phyloP scores from a whole-genome alignment of 768 basidiomycete species.

The Solioccasus polychromus region DNA sequence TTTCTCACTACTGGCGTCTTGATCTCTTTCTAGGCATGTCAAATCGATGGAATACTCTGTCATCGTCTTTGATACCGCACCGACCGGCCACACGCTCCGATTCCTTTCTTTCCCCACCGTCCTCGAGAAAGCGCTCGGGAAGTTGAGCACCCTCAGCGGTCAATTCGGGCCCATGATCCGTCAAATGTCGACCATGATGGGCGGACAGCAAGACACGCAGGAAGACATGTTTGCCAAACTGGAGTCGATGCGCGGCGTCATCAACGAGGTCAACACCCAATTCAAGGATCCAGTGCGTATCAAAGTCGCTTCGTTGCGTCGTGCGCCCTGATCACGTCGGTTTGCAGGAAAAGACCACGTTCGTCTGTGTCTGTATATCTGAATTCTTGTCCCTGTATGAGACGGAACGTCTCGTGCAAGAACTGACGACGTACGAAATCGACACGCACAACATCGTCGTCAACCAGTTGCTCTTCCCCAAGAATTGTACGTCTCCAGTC shows the following conservation, averaged over 20 bases:
- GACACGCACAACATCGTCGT: slow-evolving; percentile 99
- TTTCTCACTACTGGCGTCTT: background rate
- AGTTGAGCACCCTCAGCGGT: slow-evolving; percentile 89
- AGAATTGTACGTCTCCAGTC: slow-evolving; percentile 70
- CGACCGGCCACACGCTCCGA: slow-evolving; percentile 96
- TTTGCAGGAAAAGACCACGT: slow-evolving; percentile 91
- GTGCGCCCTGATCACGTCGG: background rate
- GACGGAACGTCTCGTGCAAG: slow-evolving; percentile 97
- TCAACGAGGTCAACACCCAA: slow-evolving; percentile 98
- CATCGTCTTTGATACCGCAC: slow-evolving; percentile 98
- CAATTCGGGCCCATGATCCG: slow-evolving; percentile 97
- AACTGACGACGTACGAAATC: slow-evolving; percentile 90
- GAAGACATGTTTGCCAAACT: slow-evolving; percentile 99
- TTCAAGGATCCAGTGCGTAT: slow-evolving; percentile 93
- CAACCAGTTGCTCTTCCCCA: slow-evolving; percentile 95
- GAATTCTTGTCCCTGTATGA: slow-evolving; percentile 98
- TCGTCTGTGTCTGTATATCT: slow-evolving; percentile 98
- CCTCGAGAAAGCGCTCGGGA: slow-evolving; percentile 94
- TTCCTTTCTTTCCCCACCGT: slow-evolving; percentile 99
- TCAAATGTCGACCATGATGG: slow-evolving; percentile 96
- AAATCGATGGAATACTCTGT: slow-evolving; percentile 99
- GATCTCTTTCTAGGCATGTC: slow-evolving; percentile 68
- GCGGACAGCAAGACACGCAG: slow-evolving; percentile 83
- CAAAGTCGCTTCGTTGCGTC: background rate
- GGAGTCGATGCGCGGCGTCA: slow-evolving; percentile 93